Evolutionary conservation across 805 yeast genomes (phyloP).

Genomic region (Zygotorulaspora florentina): DNA sequence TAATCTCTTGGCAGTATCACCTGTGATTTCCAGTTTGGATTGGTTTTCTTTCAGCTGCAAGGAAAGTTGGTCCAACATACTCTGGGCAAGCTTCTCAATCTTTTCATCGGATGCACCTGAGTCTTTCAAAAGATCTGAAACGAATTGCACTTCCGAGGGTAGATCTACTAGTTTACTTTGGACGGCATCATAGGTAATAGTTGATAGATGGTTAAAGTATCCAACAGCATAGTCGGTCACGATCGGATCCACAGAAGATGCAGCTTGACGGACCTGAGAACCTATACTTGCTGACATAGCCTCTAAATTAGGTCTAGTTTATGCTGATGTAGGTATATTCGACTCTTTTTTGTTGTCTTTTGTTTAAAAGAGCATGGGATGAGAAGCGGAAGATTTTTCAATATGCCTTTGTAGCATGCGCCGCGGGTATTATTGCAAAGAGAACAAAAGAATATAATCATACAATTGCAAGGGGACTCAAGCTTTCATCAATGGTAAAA

Average conservation of each 20-base stretch:
- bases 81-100: constrained; percentile 46
- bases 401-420: background rate
- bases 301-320: background rate
- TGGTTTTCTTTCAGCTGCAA: constrained; percentile 60
- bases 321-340: constrained; percentile 20
- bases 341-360: background rate
- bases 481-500: no score
- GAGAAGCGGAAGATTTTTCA: constrained; percentile 1
- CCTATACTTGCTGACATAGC: constrained; percentile 34
- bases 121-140: constrained; percentile 59
- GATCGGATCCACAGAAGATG: constrained; percentile 77
- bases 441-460: no score
- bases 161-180: constrained; percentile 67
- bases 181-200: constrained; percentile 77
- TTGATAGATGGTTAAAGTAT: constrained; percentile 77
- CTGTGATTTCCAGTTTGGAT: constrained; percentile 71
- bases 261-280: constrained; percentile 76
- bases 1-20: constrained; percentile 84
- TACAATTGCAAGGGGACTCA: no score
- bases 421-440: no score
- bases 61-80: constrained; percentile 45
- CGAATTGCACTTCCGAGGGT: constrained; percentile 60
- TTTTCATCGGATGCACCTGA: constrained; percentile 76
- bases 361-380: background rate
- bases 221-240: constrained; percentile 90